Base-by-base conservation (phyloP, 768 basidiomycete genomes). In the Podaxis pistillaris region DNA sequence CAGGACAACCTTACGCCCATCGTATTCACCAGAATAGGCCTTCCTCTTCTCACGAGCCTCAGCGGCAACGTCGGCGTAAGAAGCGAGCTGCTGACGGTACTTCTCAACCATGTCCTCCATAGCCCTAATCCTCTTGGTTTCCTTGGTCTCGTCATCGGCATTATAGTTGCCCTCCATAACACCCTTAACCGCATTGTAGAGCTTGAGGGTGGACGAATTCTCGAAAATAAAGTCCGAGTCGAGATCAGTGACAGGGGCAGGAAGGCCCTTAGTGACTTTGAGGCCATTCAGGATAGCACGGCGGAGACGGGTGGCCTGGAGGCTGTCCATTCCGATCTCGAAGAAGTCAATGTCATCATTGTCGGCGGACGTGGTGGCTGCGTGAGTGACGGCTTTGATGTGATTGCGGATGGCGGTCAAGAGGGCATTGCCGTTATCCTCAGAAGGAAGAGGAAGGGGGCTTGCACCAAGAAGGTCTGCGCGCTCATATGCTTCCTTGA, bases 321-420 rank as follows among this genome's bases (percentile, higher is more conserved):
- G 57, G 57, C 76, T 77, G 61, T 78, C 77, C 77, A 79, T 76
- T 0, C 78, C 78, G 1, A 67, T 68, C 66, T 78, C 77, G 60
- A 79, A 78, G 58, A 79, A 75, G 62, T 78, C 77, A 15, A 67
- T 56, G 12, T 69, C 66, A 46, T 74, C 70, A 4, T 70, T 49
- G 1, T 63, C 55, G 17, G 65, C 46, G 13, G 63, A 63, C 1
- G 65, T 66, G 3, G 41, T 54, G n/a, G 55, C 40, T 33, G 60
- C 37, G 19, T 46, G 33, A 28, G 67, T 65, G 30, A 72, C 65
- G 15, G 56, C 58, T 4, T 63, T 61, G 41, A 76, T 73, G 7
- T 72, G 67, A 24, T 56, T 56, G 24, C 67, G 71, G 28, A 72
- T 65, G 8, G 66, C 61, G 11, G 66, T 54, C 9, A 68, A 63